Evolutionary conservation across 2,329 filamentous ascomycete genomes (phyloP).

Genomic region (Fusarium mangiferae): DNA sequence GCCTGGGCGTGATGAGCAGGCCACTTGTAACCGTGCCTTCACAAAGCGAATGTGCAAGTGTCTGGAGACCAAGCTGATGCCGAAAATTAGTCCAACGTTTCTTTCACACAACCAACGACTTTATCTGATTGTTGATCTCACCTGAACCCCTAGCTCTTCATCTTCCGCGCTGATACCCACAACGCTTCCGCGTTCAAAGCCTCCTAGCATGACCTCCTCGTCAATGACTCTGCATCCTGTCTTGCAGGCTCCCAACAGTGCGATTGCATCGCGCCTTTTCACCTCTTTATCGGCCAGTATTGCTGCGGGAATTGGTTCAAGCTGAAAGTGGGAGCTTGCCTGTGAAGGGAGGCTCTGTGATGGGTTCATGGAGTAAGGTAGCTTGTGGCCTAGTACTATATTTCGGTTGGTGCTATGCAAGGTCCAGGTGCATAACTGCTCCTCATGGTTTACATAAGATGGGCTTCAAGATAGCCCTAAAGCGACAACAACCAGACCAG

Average conservation of each 20-base stretch:
- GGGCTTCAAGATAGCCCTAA: not conserved
- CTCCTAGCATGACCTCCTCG: slow-evolving; percentile 58
- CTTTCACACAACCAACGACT: too few relatives aligned
- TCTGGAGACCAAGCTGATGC: slow-evolving; percentile 60
- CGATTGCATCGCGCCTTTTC: slow-evolving; percentile 47
- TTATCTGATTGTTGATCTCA: slow-evolving; percentile 44
- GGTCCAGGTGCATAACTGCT: not conserved
- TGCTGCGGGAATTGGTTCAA: slow-evolving; percentile 58
- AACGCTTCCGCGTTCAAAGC: slow-evolving; percentile 61
- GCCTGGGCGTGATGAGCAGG: slow-evolving; percentile 62
- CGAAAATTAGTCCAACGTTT: slow-evolving; percentile 13
- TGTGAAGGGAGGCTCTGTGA: slow-evolving; percentile 47
- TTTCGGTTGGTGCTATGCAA: not conserved
- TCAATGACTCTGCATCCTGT: slow-evolving; percentile 63
- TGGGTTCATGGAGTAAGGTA: not conserved
- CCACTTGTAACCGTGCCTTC: slow-evolving; percentile 42
- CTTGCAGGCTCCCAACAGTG: slow-evolving; percentile 45
- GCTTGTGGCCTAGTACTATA: not conserved
- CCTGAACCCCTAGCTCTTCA: slow-evolving; percentile 58
- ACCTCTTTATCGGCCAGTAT: slow-evolving; percentile 54
- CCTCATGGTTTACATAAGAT: not conserved
- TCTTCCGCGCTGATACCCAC: slow-evolving; percentile 66
- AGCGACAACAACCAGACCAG: not conserved
- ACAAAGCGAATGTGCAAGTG: slow-evolving; percentile 54
- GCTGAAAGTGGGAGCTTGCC: slow-evolving; percentile 57